phyloP scores from a whole-genome alignment of 225 moss, liverwort and hornwort species.

The Takakia lepidozioides region DNA sequence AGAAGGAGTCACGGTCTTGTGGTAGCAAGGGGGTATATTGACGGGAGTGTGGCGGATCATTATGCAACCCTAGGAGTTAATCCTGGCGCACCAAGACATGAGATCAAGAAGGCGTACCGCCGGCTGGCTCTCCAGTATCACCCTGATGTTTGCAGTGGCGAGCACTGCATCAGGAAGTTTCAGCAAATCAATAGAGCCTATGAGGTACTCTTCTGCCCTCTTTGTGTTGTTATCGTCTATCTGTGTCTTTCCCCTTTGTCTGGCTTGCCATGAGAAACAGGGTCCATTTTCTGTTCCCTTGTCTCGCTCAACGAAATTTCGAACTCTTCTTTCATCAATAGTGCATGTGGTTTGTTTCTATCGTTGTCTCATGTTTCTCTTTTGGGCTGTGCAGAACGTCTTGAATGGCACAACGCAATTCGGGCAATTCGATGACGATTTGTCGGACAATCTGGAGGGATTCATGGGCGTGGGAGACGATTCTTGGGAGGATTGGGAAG shows the following conservation, averaged over 20 bases:
- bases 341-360: too few relatives aligned
- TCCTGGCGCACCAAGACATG: conserved; percentile 35
- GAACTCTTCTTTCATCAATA: too few relatives aligned
- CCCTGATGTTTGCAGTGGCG: conserved; percentile 54
- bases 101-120: conserved; percentile 61
- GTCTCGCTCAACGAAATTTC: too few relatives aligned
- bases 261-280: too few relatives aligned
- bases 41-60: conserved; percentile 21
- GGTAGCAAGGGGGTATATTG: conserved; percentile 26
- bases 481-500: conserved; percentile 87
- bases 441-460: conserved; percentile 36
- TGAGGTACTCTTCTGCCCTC: conserved; percentile 56
- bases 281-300: too few relatives aligned
- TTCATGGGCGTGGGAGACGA: conserved; percentile 56
- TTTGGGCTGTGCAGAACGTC: too few relatives aligned
- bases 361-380: too few relatives aligned
- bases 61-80: conserved; percentile 29
- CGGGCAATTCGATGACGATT: conserved; percentile 38
- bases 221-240: too few relatives aligned
- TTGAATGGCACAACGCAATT: conserved; percentile 25
- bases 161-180: conserved; percentile 47
- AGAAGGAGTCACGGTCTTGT: too few relatives aligned
- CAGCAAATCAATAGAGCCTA: conserved; percentile 43
- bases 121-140: conserved; percentile 49
- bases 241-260: too few relatives aligned